Evolutionary conservation across 2,329 filamentous ascomycete genomes (phyloP).

Genomic region (Teratosphaeria viscida): DNA sequence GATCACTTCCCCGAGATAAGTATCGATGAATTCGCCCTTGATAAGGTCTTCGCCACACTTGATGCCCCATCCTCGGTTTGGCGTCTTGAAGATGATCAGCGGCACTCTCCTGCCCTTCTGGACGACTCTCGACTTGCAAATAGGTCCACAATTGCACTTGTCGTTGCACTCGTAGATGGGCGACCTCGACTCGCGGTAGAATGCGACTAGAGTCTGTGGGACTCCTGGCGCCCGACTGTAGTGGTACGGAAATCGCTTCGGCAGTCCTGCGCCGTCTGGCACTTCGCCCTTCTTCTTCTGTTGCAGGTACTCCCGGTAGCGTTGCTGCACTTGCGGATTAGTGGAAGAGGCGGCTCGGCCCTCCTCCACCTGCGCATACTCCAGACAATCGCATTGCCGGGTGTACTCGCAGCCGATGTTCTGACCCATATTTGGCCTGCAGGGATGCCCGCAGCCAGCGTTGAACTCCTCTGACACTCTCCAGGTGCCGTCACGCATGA

Average conservation of each 20-base stretch:
- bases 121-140: constrained; percentile 66
- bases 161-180: constrained; percentile 73
- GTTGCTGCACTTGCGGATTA: constrained; percentile 5
- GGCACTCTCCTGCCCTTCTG: constrained; percentile 61
- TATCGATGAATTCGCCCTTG: constrained; percentile 68
- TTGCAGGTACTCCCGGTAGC: constrained; percentile 7
- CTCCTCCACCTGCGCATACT: constrained; percentile 46
- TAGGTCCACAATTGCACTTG: constrained; percentile 52
- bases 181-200: constrained; percentile 33
- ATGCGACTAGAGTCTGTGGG: constrained; percentile 20
- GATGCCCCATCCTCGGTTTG: constrained; percentile 68
- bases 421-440: constrained; percentile 44
- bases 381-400: constrained; percentile 54
- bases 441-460: constrained; percentile 52
- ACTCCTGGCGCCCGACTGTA: constrained; percentile 18
- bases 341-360: constrained; percentile 21
- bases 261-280: constrained; percentile 26
- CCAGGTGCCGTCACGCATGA: constrained; percentile 50
- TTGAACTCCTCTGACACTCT: constrained; percentile 49
- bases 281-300: constrained; percentile 16
- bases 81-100: constrained; percentile 67
- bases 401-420: constrained; percentile 52
- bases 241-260: constrained; percentile 53
- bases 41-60: constrained; percentile 53
- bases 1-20: constrained; percentile 56